phyloP scores from a whole-genome alignment of 2,329 filamentous ascomycete genomes.

The Cordyceps sp. region DNA sequence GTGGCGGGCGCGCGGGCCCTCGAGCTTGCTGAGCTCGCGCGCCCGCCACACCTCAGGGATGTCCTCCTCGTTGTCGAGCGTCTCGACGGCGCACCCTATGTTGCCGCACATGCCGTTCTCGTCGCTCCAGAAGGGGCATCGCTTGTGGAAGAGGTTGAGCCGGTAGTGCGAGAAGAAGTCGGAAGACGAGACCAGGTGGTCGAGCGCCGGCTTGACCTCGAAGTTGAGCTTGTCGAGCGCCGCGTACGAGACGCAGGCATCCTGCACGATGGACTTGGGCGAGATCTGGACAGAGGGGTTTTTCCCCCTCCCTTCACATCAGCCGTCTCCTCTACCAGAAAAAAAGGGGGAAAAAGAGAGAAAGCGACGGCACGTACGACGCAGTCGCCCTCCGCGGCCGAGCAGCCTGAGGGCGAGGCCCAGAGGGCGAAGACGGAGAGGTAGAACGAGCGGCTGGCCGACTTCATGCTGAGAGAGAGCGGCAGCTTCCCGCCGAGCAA shows the following conservation, averaged over 20 bases:
- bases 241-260: slow-evolving; percentile 87
- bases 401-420: slow-evolving; percentile 29
- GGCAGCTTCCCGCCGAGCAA: no score
- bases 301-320: neutral
- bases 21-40: slow-evolving; percentile 78
- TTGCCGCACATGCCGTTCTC: slow-evolving; percentile 91
- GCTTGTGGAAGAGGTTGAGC: slow-evolving; percentile 84
- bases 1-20: slow-evolving; percentile 81
- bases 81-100: slow-evolving; percentile 89
- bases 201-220: slow-evolving; percentile 57
- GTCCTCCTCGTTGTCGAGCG: slow-evolving; percentile 86
- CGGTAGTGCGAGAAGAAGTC: slow-evolving; percentile 99
- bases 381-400: slow-evolving; percentile 28
- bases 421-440: slow-evolving; percentile 39
- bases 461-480: slow-evolving; percentile 24
- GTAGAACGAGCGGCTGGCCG: slow-evolving; percentile 36
- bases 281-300: slow-evolving; percentile 48
- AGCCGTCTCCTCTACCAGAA: no score
- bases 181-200: slow-evolving; percentile 68
- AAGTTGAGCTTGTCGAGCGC: slow-evolving; percentile 75
- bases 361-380: slow-evolving; percentile 26
- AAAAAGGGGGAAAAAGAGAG: no score
- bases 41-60: slow-evolving; percentile 85
- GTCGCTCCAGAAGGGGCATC: slow-evolving; percentile 93
- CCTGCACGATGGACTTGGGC: slow-evolving; percentile 73